Evolutionary conservation across 2,329 filamentous ascomycete species (phyloP).

Genomic region (Aspergillus sp.): DNA sequence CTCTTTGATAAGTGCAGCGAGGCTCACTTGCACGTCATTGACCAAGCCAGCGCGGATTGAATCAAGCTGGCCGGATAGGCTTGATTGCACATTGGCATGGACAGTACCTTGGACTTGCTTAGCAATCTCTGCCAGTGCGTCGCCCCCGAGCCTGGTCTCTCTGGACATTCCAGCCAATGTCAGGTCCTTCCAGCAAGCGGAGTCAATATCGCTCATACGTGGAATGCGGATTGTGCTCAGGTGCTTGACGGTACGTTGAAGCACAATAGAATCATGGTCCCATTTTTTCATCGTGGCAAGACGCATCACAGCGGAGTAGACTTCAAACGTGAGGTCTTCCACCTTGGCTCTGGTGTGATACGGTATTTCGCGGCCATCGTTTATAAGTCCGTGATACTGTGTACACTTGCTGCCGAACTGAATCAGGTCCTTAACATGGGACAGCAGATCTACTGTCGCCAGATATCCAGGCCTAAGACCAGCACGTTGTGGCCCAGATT

Average conservation of each 20-base stretch:
- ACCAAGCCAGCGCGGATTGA: neutral
- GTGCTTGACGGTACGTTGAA: neutral
- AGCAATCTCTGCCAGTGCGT: neutral
- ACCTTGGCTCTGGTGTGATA: neutral
- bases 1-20: neutral
- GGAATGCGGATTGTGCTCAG: neutral
- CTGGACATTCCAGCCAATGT: neutral
- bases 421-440: neutral
- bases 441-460: neutral
- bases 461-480: neutral
- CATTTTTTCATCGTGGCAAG: neutral
- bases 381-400: neutral
- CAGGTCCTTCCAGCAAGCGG: neutral
- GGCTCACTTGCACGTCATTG: neutral
- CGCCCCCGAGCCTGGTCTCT: neutral
- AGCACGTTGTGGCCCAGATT: neutral
- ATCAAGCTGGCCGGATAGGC: neutral
- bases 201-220: neutral
- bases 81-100: neutral
- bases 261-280: neutral
- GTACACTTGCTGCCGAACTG: neutral
- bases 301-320: neutral
- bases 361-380: neutral
- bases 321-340: neutral
- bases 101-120: neutral